These are phyloP conservation scores for Trichoderma brevicompactum DNA, from an alignment of 2,329 filamentous ascomycete genomes.

Conservation along the genomic window DNA sequence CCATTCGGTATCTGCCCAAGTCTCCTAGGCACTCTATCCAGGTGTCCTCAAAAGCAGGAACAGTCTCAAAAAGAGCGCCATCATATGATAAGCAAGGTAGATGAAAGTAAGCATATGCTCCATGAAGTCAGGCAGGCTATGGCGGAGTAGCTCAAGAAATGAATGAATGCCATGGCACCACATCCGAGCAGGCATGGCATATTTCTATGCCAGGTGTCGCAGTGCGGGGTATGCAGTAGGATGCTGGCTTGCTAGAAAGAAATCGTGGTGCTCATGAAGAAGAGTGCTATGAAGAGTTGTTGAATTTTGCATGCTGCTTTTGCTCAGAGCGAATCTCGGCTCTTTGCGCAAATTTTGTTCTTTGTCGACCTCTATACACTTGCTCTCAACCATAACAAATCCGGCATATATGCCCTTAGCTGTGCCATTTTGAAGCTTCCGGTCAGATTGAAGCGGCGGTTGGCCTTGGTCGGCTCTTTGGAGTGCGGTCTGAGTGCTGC, in stretches of 20 bases:
- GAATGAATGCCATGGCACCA: conserved; percentile 90
- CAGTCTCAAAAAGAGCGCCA: conserved; percentile 81
- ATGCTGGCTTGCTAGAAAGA: conserved; percentile 84
- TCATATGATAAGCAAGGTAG: conserved; percentile 85
- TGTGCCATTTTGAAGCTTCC: conserved; percentile 48
- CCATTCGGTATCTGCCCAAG: conserved; percentile 67
- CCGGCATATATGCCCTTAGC: conserved; percentile 83
- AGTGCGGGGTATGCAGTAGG: conserved; percentile 73
- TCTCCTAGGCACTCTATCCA: conserved; percentile 94
- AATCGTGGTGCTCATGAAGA: conserved; percentile 79
- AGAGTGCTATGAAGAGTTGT: conserved; percentile 71
- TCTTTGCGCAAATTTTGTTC: conserved; percentile 54
- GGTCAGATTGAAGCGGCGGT: neutral
- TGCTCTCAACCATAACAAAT: conserved; percentile 80
- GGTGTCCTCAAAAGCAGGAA: conserved; percentile 78
- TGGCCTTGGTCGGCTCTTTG: neutral
- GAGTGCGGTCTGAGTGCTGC: neutral
- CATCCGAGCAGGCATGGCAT: conserved; percentile 89
- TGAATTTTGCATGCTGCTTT: neutral
- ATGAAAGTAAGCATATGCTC: conserved; percentile 92
- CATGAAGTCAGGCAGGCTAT: conserved; percentile 72
- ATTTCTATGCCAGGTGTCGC: conserved; percentile 72
- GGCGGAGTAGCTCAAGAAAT: conserved; percentile 75
- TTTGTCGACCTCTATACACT: conserved; percentile 81
- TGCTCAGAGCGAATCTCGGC: conserved; percentile 35